Percentiles rank a stretch among this genome's conserved stretches.
These are phyloP conservation scores for Grosmannia penicillata DNA, from an alignment of 2,329 filamentous ascomycete species.

Conservation along the genomic window DNA sequence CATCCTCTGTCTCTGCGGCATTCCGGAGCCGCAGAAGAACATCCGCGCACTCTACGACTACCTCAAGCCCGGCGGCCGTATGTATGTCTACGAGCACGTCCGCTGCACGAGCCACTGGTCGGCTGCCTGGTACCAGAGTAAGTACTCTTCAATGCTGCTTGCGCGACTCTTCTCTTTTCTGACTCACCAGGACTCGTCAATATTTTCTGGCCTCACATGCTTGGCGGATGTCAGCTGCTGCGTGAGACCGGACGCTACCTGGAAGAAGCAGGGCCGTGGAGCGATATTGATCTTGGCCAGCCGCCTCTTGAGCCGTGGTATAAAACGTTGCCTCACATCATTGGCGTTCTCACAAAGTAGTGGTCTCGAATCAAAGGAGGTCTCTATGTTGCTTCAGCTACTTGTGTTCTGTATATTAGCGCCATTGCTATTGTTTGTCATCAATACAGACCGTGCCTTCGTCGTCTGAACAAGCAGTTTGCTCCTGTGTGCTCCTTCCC, in stretches of 20 bases:
- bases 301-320: constrained; percentile 26
- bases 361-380: constrained; percentile 15
- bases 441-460: too few species aligned
- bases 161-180: not conserved
- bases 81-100: constrained; percentile 51
- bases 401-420: not conserved
- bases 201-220: constrained; percentile 33
- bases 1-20: constrained; percentile 47
- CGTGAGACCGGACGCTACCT: constrained; percentile 31
- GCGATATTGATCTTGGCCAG: constrained; percentile 29
- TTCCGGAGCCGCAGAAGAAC: constrained; percentile 43
- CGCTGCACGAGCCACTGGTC: constrained; percentile 21
- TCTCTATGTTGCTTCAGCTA: not conserved
- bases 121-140: constrained; percentile 35
- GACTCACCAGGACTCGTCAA: constrained; percentile 28
- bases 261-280: constrained; percentile 34
- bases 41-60: constrained; percentile 39
- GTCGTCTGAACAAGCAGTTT: too few species aligned
- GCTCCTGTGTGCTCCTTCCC: too few species aligned
- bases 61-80: constrained; percentile 45
- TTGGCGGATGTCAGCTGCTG: constrained; percentile 37
- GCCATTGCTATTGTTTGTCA: too few species aligned
- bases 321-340: constrained; percentile 29
- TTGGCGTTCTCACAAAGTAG: constrained; percentile 39
- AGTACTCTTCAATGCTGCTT: constrained; percentile 14